Evolutionary conservation across 306 rosid genomes (phyloP), one percentile per base, ranked within the genome.

Genomic region (Ceratonia siliqua): DNA sequence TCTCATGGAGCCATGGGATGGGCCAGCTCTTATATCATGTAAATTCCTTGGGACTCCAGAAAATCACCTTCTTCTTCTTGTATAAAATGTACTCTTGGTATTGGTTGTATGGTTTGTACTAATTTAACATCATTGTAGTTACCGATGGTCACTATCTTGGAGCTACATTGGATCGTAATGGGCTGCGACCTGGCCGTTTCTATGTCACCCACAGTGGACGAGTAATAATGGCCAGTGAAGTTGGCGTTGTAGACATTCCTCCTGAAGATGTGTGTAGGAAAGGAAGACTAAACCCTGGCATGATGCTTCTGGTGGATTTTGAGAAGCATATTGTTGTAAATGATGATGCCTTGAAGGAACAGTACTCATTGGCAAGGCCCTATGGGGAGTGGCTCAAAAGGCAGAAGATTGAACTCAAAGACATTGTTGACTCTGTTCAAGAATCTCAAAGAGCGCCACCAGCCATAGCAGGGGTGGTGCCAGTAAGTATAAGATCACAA

Each of bases 1-100:
- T 81, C 90, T 95, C 55, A 81, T 95, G 96, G 99, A 95, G 83
- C 99, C 99, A 68, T 95, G 99, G 99, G 99, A 95, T 78, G 99
- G 99, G 38, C 99, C 99, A 39, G 99, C 99, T 70, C 98, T 95
- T 70, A 90, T 95, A 78, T 92, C 99, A 85, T 95, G 99, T 95
- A 88, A 46, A 21, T 64, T 54, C 32, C 14, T 32, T 59, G 4
- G 38, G 22, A 43, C 61, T 54, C 64, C 45, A 33, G 17, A 39
- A 39, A 38, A 14, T 21, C 1, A 15, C 33, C n/a, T 12, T 17
- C 8, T 42, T 17, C 8, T 42, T 62, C 41, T n/a, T 25, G 11
- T 33, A 20, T 32, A 12, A 18, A 64, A 28, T 6, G 8, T 45
- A 45, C 28, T 36, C 41, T 53, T 22, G 50, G n/a, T 48, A 21